Evolutionary conservation across 2,329 filamentous ascomycete genomes (phyloP).

Genomic region (Leptographium wingfieldii): DNA sequence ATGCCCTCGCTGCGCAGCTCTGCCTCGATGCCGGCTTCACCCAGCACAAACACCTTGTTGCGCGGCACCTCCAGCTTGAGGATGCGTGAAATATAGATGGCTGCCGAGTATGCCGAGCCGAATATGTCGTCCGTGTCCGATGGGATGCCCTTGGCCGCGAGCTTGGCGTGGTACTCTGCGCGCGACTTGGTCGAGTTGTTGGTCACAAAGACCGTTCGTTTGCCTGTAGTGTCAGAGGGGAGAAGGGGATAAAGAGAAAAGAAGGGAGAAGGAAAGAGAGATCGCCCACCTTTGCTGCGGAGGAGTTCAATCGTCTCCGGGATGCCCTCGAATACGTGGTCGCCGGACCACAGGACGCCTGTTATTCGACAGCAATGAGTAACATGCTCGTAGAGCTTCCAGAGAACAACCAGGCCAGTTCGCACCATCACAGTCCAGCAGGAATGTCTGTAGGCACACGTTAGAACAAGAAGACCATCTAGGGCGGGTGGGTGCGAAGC

Average conservation of each 20-base stretch:
- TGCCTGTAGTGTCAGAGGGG: slow-evolving; percentile 42
- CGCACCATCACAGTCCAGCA: slow-evolving; percentile 94
- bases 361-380: slow-evolving; percentile 14
- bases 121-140: slow-evolving; percentile 83
- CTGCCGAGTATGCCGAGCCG: slow-evolving; percentile 85
- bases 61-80: slow-evolving; percentile 64
- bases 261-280: not conserved
- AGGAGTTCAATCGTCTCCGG: slow-evolving; percentile 77
- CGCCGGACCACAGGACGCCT: slow-evolving; percentile 96
- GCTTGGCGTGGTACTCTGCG: slow-evolving; percentile 83
- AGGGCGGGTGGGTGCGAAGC: slow-evolving; percentile 9
- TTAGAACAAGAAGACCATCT: not conserved
- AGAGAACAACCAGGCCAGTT: slow-evolving; percentile 1
- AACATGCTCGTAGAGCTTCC: not conserved
- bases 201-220: slow-evolving; percentile 88
- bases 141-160: slow-evolving; percentile 68
- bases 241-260: not conserved
- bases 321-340: slow-evolving; percentile 74
- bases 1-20: slow-evolving; percentile 74
- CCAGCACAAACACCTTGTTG: slow-evolving; percentile 89
- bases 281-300: slow-evolving; percentile 56
- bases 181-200: slow-evolving; percentile 99
- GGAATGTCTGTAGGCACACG: slow-evolving; percentile 53
- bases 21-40: slow-evolving; percentile 81
- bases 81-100: slow-evolving; percentile 92